Evolutionary conservation across 768 basidiomycete species (phyloP), one percentile per base, ranked within the genome.

Genomic region (Panellus pusillus): DNA sequence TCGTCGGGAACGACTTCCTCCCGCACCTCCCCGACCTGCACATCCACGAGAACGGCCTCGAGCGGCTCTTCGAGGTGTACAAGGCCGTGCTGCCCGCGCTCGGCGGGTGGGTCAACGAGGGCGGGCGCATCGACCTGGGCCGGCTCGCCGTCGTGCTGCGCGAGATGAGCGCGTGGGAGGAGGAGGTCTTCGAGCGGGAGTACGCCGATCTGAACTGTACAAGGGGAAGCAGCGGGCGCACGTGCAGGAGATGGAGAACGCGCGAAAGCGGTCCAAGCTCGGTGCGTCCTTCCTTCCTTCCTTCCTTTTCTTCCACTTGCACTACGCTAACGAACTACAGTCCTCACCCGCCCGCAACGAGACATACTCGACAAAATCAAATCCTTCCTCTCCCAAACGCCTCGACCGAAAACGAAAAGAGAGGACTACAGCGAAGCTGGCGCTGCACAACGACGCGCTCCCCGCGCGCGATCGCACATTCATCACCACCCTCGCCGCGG

Each of bases 1-100:
- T 99, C 63, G 87, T 98, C 46, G 97, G 97, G 29, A 99, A 98
- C 67, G 96, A 98, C 73, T 98, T 98, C 72, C 70, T 98, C 58
- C 97, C 96, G 8, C 91, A 98, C 73, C 71, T 99, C 52, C 97
- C 97, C 5, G 94, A 97, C 69, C 70, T 99, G 24, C 97, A 98
- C 67, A 98, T 99, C 67, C 93, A 98, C 64, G 93, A 97, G 71
- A 97, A 98, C 66, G 97, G 93, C 14, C 68, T 99, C 60, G 94
- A 98, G 72, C 81, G 79, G 61, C 74, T 99, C 53, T 98, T 97
- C 69, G 91, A 93, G 9, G 91, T 98, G 51, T 99, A 99, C 72
- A 98, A 98, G 79, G 87, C 84, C 66, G 82, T 93, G 28, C 68
- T 98, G 19, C 94, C 95, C 18, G 81, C 84, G 43, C 70, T 87